Evolutionary conservation across 306 rosid species (phyloP).

Genomic region (Vachellia collinsii): DNA sequence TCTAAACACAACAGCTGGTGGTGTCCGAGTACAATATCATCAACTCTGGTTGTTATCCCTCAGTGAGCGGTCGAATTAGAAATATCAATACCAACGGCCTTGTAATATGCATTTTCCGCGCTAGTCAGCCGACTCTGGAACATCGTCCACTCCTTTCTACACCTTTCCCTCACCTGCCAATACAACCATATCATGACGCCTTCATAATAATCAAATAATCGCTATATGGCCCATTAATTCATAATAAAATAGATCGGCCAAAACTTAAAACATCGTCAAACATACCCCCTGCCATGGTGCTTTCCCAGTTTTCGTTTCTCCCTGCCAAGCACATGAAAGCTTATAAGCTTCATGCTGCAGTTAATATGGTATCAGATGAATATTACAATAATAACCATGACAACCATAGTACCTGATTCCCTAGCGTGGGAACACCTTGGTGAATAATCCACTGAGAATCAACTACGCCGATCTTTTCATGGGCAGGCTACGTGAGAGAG

Average conservation of each 20-base stretch:
- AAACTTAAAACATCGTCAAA: conserved; percentile 23
- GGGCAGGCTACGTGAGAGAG: conserved; percentile 76
- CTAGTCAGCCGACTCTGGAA: conserved; percentile 76
- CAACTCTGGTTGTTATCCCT: conserved; percentile 25
- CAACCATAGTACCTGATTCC: conserved; percentile 69
- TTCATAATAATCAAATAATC: neutral
- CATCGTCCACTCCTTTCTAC: conserved; percentile 96
- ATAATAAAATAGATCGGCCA: neutral
- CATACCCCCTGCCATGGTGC: conserved; percentile 92
- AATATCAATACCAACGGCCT: conserved; percentile 55
- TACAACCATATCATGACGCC: conserved; percentile 19
- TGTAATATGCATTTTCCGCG: conserved; percentile 79
- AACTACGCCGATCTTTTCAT: conserved; percentile 97
- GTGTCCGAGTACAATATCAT: conserved; percentile 37
- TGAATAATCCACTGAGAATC: conserved; percentile 98
- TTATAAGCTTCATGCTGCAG: conserved; percentile 2
- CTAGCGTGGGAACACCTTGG: conserved; percentile 90
- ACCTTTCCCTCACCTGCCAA: conserved; percentile 91
- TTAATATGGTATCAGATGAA: conserved; percentile 17
- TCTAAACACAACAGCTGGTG: conserved; percentile 34
- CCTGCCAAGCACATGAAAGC: conserved; percentile 47
- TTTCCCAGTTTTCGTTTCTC: conserved; percentile 74
- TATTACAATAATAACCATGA: neutral
- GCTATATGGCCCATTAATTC: neutral
- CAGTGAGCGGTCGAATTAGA: conserved; percentile 54